Percentiles rank a stretch among this genome's conserved stretches.
These are phyloP conservation scores for Podospora didyma DNA, from an alignment of 495 filamentous ascomycete species.

Conservation along the genomic window DNA sequence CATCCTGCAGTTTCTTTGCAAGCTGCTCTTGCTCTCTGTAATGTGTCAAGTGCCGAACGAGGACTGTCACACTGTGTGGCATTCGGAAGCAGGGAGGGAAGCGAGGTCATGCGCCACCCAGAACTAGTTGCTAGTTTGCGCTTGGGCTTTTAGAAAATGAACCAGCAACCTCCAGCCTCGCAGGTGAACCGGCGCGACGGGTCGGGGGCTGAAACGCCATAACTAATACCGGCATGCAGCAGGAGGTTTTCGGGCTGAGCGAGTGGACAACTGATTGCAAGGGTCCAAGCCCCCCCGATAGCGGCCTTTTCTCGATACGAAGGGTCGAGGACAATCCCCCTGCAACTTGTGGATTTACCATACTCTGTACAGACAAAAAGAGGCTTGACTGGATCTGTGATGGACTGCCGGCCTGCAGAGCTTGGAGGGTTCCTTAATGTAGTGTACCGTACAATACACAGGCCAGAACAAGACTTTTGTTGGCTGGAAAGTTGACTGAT, in stretches of 20 bases:
- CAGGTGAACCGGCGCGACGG: slow-evolving; percentile 1
- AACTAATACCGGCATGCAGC: not conserved
- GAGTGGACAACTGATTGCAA: not conserved
- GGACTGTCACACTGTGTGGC: too few relatives aligned
- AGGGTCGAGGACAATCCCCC: too few relatives aligned
- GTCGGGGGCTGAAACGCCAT: slow-evolving; percentile 6
- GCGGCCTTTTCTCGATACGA: too few relatives aligned
- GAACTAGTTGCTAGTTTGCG: not conserved
- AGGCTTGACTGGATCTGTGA: too few relatives aligned
- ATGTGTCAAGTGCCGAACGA: not conserved
- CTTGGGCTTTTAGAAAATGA: not conserved
- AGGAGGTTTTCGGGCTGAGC: not conserved
- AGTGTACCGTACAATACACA: too few relatives aligned
- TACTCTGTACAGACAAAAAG: too few relatives aligned
- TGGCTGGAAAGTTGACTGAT: too few relatives aligned
- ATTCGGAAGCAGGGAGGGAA: not conserved
- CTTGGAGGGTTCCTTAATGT: too few relatives aligned
- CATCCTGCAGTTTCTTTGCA: not conserved
- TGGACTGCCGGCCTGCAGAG: too few relatives aligned
- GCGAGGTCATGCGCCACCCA: not conserved
- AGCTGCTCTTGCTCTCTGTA: not conserved
- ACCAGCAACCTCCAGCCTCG: not conserved
- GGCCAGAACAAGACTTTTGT: too few relatives aligned
- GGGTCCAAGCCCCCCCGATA: too few relatives aligned
- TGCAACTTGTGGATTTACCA: too few relatives aligned